phyloP scores from a whole-genome alignment of 805 yeast species.

The Cyberlindnera bimundalis region DNA sequence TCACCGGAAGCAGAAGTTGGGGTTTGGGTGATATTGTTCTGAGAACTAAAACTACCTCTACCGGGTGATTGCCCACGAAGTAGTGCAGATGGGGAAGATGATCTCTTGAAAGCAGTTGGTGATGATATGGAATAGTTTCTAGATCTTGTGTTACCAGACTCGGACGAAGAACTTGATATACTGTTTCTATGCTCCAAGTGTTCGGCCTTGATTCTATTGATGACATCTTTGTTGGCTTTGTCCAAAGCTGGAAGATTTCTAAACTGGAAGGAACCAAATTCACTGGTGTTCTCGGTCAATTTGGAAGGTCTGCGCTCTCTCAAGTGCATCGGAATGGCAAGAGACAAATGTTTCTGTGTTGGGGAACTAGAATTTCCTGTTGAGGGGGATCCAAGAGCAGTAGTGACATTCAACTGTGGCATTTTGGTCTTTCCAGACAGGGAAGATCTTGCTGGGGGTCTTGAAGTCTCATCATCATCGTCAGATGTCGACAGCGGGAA shows the following conservation, averaged over 20 bases:
- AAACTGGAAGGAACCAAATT: constrained; percentile 92
- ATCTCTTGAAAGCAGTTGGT: constrained; percentile 42
- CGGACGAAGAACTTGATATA: constrained; percentile 36
- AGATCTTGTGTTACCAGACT: constrained; percentile 25
- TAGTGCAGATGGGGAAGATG: constrained; percentile 40
- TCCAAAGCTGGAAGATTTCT: constrained; percentile 87
- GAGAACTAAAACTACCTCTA: constrained; percentile 22
- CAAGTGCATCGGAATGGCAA: constrained; percentile 51
- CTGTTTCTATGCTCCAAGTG: constrained; percentile 50
- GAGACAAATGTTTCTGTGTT: constrained; percentile 37
- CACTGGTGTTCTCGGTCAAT: constrained; percentile 57
- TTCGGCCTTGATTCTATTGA: constrained; percentile 80
- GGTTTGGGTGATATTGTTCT: constrained; percentile 15
- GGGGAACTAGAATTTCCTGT: constrained; percentile 30
- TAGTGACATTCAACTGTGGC: constrained; percentile 12
- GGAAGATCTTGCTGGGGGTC: constrained; percentile 1
- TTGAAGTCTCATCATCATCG: constrained; percentile 23
- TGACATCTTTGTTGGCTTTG: constrained; percentile 89
- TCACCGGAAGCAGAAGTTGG: constrained; percentile 33
- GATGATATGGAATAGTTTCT: constrained; percentile 30
- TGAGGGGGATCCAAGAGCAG: constrained; percentile 29
- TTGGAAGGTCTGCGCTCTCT: constrained; percentile 74
- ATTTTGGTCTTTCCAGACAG: constrained; percentile 5
- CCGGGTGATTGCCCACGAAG: constrained; percentile 34
- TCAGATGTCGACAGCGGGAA: constrained; percentile 46